phyloP scores from a whole-genome alignment of 192 early-diverging fungal species.

The Entomortierella chlamydospora region DNA sequence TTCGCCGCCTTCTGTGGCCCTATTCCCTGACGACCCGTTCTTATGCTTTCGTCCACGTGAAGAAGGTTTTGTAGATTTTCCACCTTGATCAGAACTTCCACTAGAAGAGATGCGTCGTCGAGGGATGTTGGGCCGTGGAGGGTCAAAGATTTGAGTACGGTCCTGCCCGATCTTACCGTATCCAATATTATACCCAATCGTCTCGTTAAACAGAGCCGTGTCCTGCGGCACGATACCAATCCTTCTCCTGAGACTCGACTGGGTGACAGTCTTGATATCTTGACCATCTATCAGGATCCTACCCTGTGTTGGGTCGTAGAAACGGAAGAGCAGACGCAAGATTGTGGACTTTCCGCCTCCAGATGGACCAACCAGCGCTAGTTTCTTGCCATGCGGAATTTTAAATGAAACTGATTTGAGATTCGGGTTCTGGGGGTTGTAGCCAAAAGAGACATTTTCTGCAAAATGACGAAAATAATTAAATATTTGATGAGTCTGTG shows the following conservation, averaged over 20 bases:
- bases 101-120: slow-evolving; percentile 2
- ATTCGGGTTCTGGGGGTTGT: slow-evolving; percentile 69
- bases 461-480: neutral
- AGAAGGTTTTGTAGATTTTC: slow-evolving; percentile 1
- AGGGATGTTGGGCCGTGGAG: neutral
- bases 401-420: slow-evolving; percentile 77
- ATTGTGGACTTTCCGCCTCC: slow-evolving; percentile 95
- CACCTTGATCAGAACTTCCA: slow-evolving; percentile 12
- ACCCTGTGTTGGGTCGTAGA: slow-evolving; percentile 89
- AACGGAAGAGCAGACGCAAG: slow-evolving; percentile 89
- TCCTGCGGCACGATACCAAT: slow-evolving; percentile 94
- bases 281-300: slow-evolving; percentile 88
- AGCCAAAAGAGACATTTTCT: slow-evolving; percentile 92
- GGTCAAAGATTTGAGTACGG: slow-evolving; percentile 64
- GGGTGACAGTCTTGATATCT: slow-evolving; percentile 76
- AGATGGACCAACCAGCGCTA: slow-evolving; percentile 93
- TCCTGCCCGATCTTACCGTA: slow-evolving; percentile 82
- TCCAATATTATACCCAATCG: slow-evolving; percentile 88
- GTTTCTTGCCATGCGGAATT: slow-evolving; percentile 85
- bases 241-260: slow-evolving; percentile 77
- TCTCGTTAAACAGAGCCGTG: slow-evolving; percentile 87
- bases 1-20: slow-evolving; percentile 69
- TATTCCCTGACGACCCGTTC: neutral
- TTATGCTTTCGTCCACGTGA: slow-evolving; percentile 13
- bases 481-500: neutral